A percentile compares a stretch with the other conserved stretches of the same genome.
Evolutionary conservation across 2,329 filamentous ascomycete species (phyloP).

Genomic region (Aspergillus japonicus): DNA sequence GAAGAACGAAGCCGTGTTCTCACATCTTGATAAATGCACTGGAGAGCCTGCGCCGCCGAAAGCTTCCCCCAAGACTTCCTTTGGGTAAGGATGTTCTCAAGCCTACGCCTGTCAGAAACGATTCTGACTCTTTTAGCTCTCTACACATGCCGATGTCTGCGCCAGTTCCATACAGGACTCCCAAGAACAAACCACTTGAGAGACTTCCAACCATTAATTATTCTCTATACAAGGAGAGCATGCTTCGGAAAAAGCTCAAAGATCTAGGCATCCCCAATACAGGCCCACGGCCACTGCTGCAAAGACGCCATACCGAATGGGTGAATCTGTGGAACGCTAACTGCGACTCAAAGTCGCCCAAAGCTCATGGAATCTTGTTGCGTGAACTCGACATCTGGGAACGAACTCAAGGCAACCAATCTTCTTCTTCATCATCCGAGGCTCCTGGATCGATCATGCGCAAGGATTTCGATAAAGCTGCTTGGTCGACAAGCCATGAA

Average conservation of each 20-base stretch:
- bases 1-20: conserved; percentile 74
- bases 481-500: conserved; percentile 72
- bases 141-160: conserved; percentile 21
- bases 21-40: conserved; percentile 73
- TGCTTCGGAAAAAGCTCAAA: conserved; percentile 74
- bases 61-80: conserved; percentile 11
- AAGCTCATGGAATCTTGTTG: conserved; percentile 68
- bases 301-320: conserved; percentile 87
- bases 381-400: conserved; percentile 86
- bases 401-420: conserved; percentile 68
- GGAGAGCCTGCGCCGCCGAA: conserved; percentile 22
- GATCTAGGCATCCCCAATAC: conserved; percentile 74
- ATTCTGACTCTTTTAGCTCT: conserved; percentile 25
- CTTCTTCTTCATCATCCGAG: conserved; percentile 36
- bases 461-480: conserved; percentile 81
- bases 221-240: conserved; percentile 75
- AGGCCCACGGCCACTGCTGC: conserved; percentile 68
- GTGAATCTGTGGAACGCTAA: conserved; percentile 96
- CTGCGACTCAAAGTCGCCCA: conserved; percentile 76
- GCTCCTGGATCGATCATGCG: conserved; percentile 61
- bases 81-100: conserved; percentile 28
- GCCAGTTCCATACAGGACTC: conserved; percentile 16
- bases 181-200: conserved; percentile 49
- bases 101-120: background rate
- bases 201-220: conserved; percentile 81